Percentiles rank a stretch among this genome's conserved stretches.
Evolutionary conservation across 371 early-diverging fungal genomes (phyloP).

Genomic region (Mucor racemosus): DNA sequence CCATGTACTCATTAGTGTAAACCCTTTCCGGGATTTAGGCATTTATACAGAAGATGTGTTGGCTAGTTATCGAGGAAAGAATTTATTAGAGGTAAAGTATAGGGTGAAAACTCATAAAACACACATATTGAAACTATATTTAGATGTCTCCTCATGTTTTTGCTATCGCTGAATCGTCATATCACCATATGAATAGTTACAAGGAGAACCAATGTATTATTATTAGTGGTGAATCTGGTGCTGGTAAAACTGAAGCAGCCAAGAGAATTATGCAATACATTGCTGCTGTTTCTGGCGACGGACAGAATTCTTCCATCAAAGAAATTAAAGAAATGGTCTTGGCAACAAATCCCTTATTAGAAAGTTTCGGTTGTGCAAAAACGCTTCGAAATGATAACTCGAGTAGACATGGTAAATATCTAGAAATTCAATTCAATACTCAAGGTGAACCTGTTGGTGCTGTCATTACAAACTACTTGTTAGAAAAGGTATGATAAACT

Average conservation of each 20-base stretch:
- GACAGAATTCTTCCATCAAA: constrained; percentile 77
- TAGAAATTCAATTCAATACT: constrained; percentile 96
- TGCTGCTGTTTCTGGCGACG: constrained; percentile 88
- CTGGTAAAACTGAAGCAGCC: constrained; percentile 94
- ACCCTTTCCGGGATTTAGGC: constrained; percentile 85
- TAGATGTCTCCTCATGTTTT: constrained; percentile 88
- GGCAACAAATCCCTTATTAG: constrained; percentile 96
- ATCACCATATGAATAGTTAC: constrained; percentile 94
- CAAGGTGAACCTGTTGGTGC: constrained; percentile 97
- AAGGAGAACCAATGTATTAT: constrained; percentile 98
- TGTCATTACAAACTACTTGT: constrained; percentile 95
- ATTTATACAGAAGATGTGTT: constrained; percentile 81
- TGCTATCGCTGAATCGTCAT: constrained; percentile 86
- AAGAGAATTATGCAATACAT: constrained; percentile 96
- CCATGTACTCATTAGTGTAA: constrained; percentile 88
- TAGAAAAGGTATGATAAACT: constrained; percentile 83
- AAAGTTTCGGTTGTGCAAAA: constrained; percentile 99
- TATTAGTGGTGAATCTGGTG: constrained; percentile 91
- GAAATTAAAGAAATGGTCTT: constrained; percentile 96
- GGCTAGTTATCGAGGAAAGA: constrained; percentile 79
- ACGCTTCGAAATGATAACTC: constrained; percentile 99
- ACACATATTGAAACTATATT: constrained; percentile 1
- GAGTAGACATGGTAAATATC: constrained; percentile 98
- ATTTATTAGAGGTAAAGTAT: constrained; percentile 74
- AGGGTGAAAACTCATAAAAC: background rate